Base-by-base conservation (phyloP, 2,329 filamentous ascomycete species). In the Xylaria hypoxylon region DNA sequence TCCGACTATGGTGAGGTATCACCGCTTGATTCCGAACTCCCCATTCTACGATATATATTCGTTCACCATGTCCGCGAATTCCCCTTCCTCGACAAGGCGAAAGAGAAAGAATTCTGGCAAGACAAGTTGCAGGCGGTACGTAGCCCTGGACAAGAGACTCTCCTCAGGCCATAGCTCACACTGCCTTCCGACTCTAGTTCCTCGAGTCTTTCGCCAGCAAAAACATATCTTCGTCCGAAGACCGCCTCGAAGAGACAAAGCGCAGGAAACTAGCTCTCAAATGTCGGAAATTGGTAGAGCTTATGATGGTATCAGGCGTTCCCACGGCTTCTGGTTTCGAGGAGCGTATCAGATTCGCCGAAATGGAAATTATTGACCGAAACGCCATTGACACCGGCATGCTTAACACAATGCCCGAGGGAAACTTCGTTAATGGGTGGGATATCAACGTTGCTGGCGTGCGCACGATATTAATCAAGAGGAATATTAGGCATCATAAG, bases 81-180 rank as follows among this genome's bases (percentile, higher is more conserved):
- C 75, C 96, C 96, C 1, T 99, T 99, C 77, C 87, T 99, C 70
- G 94, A 99, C 80, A 93, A 97, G 84, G 96, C 96, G 24, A 91
- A 89, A 76, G 96, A 99, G 86, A 97, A 98, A 86, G 96, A 99
- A 81, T 99, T 99, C 76, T 99, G 96, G 96, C 96, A 99, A 82
- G 94, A 98, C 78, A 98, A 97, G 79, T 84, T 99, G 67, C 96
- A 99, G 83, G 88, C 94, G 77, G 93, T 97, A 81, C 73, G 92
- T 89, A 62, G 22, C 68, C 19, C 19, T 26, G 1, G 53, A 38
- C 45, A 48, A 15, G 24, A 33, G 22, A 1, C 19, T 58, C 1
- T 17, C 45, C 28, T 28, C 10, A 11, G 19, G 26, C 31, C 28
- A 24, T 35, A 19, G 51, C 59, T 51, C 53, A 61, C 60, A 3